phyloP scores from a whole-genome alignment of 2,329 filamentous ascomycete genomes.

The Hypoxylon sp. region DNA sequence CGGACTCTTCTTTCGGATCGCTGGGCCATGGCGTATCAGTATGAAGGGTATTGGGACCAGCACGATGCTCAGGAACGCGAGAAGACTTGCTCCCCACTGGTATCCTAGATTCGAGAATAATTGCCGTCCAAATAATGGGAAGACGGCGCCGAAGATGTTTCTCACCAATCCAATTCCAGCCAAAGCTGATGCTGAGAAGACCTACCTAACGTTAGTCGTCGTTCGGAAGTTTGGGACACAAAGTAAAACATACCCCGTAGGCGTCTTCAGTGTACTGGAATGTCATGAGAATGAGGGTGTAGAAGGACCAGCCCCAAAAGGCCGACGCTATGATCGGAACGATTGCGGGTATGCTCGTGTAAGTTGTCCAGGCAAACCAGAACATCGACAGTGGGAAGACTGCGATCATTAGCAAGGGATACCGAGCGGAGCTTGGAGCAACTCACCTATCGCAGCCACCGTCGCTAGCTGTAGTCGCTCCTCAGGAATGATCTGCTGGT shows the following conservation, averaged over 20 bases:
- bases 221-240: too few relatives aligned
- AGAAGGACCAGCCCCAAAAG: slow-evolving; percentile 64
- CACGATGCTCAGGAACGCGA: slow-evolving; percentile 52
- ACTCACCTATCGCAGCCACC: slow-evolving; percentile 53
- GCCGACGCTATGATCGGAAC: slow-evolving; percentile 62
- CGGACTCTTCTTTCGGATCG: slow-evolving; percentile 45
- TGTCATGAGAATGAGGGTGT: slow-evolving; percentile 62
- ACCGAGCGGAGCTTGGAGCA: not conserved
- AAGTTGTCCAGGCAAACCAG: slow-evolving; percentile 54
- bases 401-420: slow-evolving; percentile 5
- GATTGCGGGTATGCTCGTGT: slow-evolving; percentile 53
- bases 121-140: slow-evolving; percentile 54
- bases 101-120: slow-evolving; percentile 53
- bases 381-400: slow-evolving; percentile 50
- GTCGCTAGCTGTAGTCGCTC: slow-evolving; percentile 56
- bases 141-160: slow-evolving; percentile 54
- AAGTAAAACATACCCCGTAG: slow-evolving; percentile 49
- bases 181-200: slow-evolving; percentile 55
- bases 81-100: slow-evolving; percentile 52
- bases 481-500: slow-evolving; percentile 55
- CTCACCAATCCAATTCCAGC: slow-evolving; percentile 57
- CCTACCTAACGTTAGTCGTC: slow-evolving; percentile 38
- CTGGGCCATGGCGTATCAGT: slow-evolving; percentile 41
- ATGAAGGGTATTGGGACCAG: slow-evolving; percentile 52
- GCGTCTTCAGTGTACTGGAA: slow-evolving; percentile 62